Evolutionary conservation across 106 monocot species (phyloP), one percentile per base, ranked within the genome.

Genomic region (Acanthochlamys bracteata): DNA sequence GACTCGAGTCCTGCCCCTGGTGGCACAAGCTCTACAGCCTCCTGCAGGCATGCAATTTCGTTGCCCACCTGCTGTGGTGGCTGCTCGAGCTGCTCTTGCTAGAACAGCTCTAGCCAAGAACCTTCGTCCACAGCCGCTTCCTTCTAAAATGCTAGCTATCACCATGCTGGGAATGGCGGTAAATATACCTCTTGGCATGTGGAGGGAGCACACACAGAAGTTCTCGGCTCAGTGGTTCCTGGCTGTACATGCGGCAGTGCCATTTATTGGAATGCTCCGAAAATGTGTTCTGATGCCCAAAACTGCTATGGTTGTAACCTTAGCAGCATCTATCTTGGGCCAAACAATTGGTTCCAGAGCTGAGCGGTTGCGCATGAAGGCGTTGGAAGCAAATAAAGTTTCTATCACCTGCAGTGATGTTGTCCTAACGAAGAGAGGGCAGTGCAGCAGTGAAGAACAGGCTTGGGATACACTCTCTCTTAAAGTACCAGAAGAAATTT

Each of bases 281-380:
- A 80, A 80, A 41, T 75, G 75, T 42, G 80, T 80, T 17, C 11
- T 80, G 58, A 80, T 80, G 75, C 80, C 80, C 15, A 81, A 81
- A 54, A 76, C 80, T 49, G 80, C 80, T 0, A 81, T 81, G 80
- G 76, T 63, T 20, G 1, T 81, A 15, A 81, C 76, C 0, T 52
- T 74, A 27, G 82, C 82, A 20, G 82, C 82, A 27, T 82, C 82
- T 0, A 78, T 82, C 20, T 55, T 82, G 20, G 82, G 82, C 16
- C 82, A 82, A 54, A 77, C 82, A 0, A 74, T 82, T 33, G 82
- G 82, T 0, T 74, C 82, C 25, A 67, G 80, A 19, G 80, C 80
- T 7, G 80, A 82, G 57, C 69, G 82, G 8, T 45, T 71, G 33
- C 69, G 78, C 1, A 21, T 82, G 40, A 82, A 74, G 65, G 41